phyloP scores from a whole-genome alignment of 331 rosid species.

The Prunus yedoensis region DNA sequence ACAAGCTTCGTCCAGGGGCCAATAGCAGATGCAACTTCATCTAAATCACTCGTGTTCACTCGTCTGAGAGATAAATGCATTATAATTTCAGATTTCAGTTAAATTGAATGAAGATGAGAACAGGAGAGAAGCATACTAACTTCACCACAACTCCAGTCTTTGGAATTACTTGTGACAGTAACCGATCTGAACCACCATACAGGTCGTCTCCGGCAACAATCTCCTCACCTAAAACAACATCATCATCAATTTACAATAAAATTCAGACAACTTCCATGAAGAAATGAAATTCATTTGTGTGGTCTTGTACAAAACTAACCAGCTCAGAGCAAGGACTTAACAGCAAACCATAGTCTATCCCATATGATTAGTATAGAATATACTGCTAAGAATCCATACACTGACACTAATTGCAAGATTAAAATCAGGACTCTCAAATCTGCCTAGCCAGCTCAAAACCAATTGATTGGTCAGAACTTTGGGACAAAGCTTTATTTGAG shows the following conservation, averaged over 20 bases:
- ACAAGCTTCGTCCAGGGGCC: conserved; percentile 84
- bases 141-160: conserved; percentile 77
- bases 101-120: conserved; percentile 22
- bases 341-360: conserved; percentile 5
- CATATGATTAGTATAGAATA: not conserved
- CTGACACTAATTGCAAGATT: not conserved
- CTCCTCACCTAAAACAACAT: conserved; percentile 66
- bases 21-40: conserved; percentile 81
- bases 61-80: conserved; percentile 54
- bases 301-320: not conserved
- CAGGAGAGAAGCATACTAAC: conserved; percentile 49
- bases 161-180: conserved; percentile 78
- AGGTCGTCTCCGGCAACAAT: conserved; percentile 89
- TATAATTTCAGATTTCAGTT: conserved; percentile 20
- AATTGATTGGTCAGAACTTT: not conserved
- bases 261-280: not conserved
- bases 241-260: conserved; percentile 12
- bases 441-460: not conserved
- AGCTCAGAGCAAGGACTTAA: not conserved
- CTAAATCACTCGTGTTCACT: conserved; percentile 72
- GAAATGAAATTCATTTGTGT: not conserved
- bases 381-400: not conserved
- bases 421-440: not conserved
- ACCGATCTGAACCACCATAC: conserved; percentile 85
- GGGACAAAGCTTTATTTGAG: not conserved